Conservation (phyloP, 73 alveolate genomes). For the Paramecium sonneborni region DNA sequence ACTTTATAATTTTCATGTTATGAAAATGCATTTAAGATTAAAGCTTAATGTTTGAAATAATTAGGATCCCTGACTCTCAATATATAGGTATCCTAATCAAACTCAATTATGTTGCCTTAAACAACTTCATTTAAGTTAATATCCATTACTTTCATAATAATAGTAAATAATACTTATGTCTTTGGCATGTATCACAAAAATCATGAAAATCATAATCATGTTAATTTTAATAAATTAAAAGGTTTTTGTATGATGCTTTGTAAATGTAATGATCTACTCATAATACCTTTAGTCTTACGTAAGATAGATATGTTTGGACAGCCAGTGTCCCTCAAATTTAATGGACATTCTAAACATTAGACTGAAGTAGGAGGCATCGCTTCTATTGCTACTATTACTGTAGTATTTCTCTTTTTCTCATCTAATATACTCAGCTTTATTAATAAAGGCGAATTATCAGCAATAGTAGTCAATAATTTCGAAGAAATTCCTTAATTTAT, state of each 20-base stretch:
- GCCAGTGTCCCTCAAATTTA: slow-evolving; percentile 9
- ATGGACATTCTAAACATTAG: slow-evolving; percentile 7
- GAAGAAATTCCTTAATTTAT: background rate
- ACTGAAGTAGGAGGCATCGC: slow-evolving; percentile 16
- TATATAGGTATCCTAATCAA: background rate
- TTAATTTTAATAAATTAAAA: background rate
- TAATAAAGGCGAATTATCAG: background rate
- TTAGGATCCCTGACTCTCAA: background rate
- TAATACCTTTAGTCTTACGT: background rate
- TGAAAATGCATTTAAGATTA: background rate
- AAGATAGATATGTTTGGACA: slow-evolving; percentile 6
- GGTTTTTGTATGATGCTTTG: background rate
- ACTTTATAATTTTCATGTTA: background rate
- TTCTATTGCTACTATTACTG: slow-evolving; percentile 4
- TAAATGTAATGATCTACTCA: background rate
- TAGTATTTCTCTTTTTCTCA: background rate
- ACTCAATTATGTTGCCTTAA: background rate
- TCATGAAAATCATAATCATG: background rate
- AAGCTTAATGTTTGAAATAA: background rate
- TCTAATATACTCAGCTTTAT: background rate
- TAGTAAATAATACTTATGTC: background rate
- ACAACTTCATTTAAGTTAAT: background rate
- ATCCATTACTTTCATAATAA: background rate
- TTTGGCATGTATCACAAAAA: background rate
- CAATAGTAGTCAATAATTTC: background rate